phyloP scores from a whole-genome alignment of 108 stramenopile species.

The Fistulifera solaris region DNA sequence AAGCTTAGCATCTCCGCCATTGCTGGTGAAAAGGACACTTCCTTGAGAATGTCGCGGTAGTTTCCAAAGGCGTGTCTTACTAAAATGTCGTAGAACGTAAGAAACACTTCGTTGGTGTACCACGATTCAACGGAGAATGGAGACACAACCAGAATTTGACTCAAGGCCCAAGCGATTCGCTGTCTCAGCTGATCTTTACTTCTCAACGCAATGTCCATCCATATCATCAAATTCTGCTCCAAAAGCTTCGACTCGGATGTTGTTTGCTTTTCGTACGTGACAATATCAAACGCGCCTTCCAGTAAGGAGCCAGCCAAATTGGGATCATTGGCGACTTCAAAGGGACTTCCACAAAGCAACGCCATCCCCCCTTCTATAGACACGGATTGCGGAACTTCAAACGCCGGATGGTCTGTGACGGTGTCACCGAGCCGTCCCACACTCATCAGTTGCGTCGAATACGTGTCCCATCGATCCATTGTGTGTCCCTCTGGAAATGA shows the following conservation, averaged over 20 bases:
- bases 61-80: conserved; percentile 56
- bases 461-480: conserved; percentile 14
- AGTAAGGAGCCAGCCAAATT: neutral
- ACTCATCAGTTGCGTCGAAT: neutral
- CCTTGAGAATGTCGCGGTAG: conserved; percentile 40
- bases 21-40: conserved; percentile 24
- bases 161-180: conserved; percentile 63
- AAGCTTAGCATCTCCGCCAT: conserved; percentile 50
- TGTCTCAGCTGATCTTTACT: conserved; percentile 60
- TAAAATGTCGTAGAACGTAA: conserved; percentile 44
- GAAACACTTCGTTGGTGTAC: conserved; percentile 2
- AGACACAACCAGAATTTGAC: conserved; percentile 35
- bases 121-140: neutral
- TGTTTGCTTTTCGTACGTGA: too few relatives aligned
- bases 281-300: neutral
- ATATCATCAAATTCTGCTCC: conserved; percentile 11
- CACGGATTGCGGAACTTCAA: too few relatives aligned
- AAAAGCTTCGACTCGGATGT: too few relatives aligned
- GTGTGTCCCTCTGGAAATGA: conserved; percentile 8
- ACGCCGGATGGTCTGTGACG: neutral
- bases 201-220: conserved; percentile 24
- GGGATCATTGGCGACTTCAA: conserved; percentile 51
- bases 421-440: conserved; percentile 7
- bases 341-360: conserved; percentile 39
- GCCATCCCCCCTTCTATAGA: conserved; percentile 2